A percentile compares a stretch with the other conserved stretches of the same genome.
These are phyloP conservation scores for Trypanosoma avium DNA, from an alignment of 208 protist species.

Conservation along the genomic window DNA sequence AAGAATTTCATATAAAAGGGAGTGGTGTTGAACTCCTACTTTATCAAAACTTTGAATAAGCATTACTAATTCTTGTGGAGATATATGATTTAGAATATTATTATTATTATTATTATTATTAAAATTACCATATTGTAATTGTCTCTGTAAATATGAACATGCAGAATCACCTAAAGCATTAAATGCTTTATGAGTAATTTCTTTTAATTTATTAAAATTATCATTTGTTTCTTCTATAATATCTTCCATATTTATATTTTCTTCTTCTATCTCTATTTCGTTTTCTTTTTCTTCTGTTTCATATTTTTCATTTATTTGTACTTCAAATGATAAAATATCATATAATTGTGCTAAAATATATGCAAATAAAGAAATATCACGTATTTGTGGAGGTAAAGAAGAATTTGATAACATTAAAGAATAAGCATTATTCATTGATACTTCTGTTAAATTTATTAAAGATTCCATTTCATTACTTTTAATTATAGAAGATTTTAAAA, in stretches of 20 bases:
- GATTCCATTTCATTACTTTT: conserved; percentile 5
- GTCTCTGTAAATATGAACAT: conserved; percentile 21
- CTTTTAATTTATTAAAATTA: conserved; percentile 1
- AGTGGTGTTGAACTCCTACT: conserved; percentile 31
- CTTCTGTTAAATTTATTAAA: conserved; percentile 14
- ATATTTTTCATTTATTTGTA: neutral
- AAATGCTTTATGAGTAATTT: conserved; percentile 22
- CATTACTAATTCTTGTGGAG: conserved; percentile 72
- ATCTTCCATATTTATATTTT: conserved; percentile 3
- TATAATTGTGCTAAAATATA: conserved; percentile 29
- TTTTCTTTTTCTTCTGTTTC: conserved; percentile 6
- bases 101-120: neutral
- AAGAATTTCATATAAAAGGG: conserved; percentile 62
- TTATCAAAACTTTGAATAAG: conserved; percentile 76
- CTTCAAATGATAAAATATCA: neutral
- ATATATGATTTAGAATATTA: conserved; percentile 11
- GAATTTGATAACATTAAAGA: neutral
- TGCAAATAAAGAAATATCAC: conserved; percentile 22
- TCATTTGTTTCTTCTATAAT: conserved; percentile 1
- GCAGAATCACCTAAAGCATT: conserved; percentile 28
- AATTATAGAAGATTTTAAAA: conserved; percentile 4
- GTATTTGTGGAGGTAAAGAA: neutral
- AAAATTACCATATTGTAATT: neutral
- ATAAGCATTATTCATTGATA: conserved; percentile 22
- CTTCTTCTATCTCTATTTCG: conserved; percentile 1